Evolutionary conservation across 75 land plant genomes (phyloP).

Genomic region (Picea sitchensis): DNA sequence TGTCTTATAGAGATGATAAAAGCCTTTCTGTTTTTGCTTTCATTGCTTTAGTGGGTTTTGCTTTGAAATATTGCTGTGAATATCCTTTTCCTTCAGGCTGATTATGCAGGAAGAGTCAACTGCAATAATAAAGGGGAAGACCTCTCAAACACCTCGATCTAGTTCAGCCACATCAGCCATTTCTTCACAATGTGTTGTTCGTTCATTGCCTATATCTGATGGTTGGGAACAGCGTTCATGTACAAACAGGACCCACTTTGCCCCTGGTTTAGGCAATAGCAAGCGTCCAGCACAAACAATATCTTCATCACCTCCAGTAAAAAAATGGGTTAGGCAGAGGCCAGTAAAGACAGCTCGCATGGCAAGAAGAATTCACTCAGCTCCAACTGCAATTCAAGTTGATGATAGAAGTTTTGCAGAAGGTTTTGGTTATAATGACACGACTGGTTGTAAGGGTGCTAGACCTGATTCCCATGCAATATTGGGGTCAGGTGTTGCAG

Average conservation of each 20-base stretch:
- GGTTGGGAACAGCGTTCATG: conserved; percentile 46
- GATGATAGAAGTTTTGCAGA: conserved; percentile 46
- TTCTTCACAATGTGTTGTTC: conserved; percentile 40
- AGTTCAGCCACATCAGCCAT: conserved; percentile 23
- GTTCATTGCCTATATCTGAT: conserved; percentile 35
- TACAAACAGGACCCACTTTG: conserved; percentile 38
- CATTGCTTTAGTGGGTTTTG: neutral
- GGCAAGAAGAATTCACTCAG: conserved; percentile 54
- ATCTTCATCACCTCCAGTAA: conserved; percentile 69
- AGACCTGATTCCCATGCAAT: conserved; percentile 29
- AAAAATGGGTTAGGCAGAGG: conserved; percentile 80
- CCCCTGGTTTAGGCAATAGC: conserved; percentile 43
- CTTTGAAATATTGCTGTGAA: neutral
- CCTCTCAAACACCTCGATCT: conserved; percentile 61
- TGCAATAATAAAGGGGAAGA: conserved; percentile 65
- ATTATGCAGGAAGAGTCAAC: conserved; percentile 43
- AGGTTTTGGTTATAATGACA: conserved; percentile 13
- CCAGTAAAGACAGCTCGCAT: conserved; percentile 72
- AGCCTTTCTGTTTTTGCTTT: neutral
- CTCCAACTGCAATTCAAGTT: conserved; percentile 57
- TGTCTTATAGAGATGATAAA: neutral
- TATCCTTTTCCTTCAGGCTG: conserved; percentile 34
- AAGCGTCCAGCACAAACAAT: conserved; percentile 68
- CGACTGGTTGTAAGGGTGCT: conserved; percentile 36
- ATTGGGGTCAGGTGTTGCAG: conserved; percentile 32